Evolutionary conservation across 805 yeast genomes (phyloP).

Genomic region (Kazachstania africana): DNA sequence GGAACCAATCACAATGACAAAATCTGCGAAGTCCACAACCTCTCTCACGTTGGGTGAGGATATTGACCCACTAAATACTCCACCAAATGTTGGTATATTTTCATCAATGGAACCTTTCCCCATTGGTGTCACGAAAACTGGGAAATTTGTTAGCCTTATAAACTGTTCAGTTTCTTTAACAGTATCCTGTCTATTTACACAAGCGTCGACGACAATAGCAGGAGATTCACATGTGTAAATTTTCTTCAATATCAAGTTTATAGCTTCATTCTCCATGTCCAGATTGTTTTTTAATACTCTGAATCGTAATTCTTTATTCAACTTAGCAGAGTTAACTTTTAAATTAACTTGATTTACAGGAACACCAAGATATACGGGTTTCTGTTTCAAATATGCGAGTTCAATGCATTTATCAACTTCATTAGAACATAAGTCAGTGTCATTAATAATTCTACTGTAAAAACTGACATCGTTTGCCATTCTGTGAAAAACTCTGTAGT

Average conservation of each 20-base stretch:
- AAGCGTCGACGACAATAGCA: slow-evolving; percentile 64
- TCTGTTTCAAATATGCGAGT: slow-evolving; percentile 52
- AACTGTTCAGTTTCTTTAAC: slow-evolving; percentile 42
- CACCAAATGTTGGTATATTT: slow-evolving; percentile 52
- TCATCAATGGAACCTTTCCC: slow-evolving; percentile 70
- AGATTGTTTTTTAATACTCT: slow-evolving; percentile 33
- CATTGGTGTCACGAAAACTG: slow-evolving; percentile 74
- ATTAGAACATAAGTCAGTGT: slow-evolving; percentile 45
- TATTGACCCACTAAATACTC: slow-evolving; percentile 66
- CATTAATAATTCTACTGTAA: slow-evolving; percentile 46
- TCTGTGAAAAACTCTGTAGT: slow-evolving; percentile 54
- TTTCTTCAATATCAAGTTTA: slow-evolving; percentile 35
- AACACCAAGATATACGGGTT: slow-evolving; percentile 67
- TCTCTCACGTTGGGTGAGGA: slow-evolving; percentile 56
- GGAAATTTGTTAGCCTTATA: slow-evolving; percentile 53
- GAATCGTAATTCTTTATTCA: slow-evolving; percentile 43
- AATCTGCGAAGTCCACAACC: slow-evolving; percentile 58
- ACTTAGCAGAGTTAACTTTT: slow-evolving; percentile 36
- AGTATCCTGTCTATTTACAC: slow-evolving; percentile 61
- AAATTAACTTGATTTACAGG: slow-evolving; percentile 66
- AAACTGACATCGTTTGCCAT: slow-evolving; percentile 58
- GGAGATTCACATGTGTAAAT: slow-evolving; percentile 48
- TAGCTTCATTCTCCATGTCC: slow-evolving; percentile 45
- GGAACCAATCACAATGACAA: slow-evolving; percentile 63
- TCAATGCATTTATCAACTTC: slow-evolving; percentile 58